A percentile compares a stretch with the other conserved stretches of the same genome.
phyloP scores from a whole-genome alignment of 140 eudicot species.

The Cichorium intybus region DNA sequence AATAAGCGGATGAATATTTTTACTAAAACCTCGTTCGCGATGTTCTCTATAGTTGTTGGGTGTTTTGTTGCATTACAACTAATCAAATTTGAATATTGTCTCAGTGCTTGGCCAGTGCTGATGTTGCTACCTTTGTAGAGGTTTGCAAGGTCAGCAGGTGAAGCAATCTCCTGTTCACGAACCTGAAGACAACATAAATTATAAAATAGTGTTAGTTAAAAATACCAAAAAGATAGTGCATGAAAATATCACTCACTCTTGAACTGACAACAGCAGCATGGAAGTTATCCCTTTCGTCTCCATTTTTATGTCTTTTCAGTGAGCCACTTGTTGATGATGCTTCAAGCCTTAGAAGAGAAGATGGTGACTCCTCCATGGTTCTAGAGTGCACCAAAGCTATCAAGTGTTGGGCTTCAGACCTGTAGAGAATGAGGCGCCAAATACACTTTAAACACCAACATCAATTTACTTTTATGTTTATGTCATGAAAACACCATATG shows the following conservation, averaged over 20 bases:
- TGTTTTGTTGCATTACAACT: no score
- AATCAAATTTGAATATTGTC: conserved; percentile 35
- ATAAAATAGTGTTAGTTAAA: background rate
- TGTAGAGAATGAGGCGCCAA: conserved; percentile 5
- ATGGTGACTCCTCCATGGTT: conserved; percentile 29
- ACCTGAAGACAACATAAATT: conserved; percentile 40
- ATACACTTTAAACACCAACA: background rate
- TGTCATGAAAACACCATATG: background rate
- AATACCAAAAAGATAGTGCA: background rate
- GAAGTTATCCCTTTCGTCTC: conserved; percentile 4
- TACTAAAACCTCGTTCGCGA: no score
- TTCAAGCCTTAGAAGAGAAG: conserved; percentile 23
- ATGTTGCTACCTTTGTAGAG: conserved; percentile 54
- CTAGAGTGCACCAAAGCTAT: conserved; percentile 44
- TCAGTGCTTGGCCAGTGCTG: conserved; percentile 19
- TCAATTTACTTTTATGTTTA: background rate
- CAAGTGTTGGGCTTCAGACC: conserved; percentile 63
- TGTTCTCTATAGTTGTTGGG: no score
- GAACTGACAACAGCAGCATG: conserved; percentile 34
- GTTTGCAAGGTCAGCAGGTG: conserved; percentile 91
- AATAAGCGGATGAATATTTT: no score
- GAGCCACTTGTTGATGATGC: background rate
- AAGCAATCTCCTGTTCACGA: conserved; percentile 49
- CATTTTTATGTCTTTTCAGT: background rate
- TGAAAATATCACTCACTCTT: conserved; percentile 37